Percentiles rank a stretch among this genome's conserved stretches.
Evolutionary conservation across 352 stramenopile species (phyloP).

Genomic region (Halophytophthora batemanensis): DNA sequence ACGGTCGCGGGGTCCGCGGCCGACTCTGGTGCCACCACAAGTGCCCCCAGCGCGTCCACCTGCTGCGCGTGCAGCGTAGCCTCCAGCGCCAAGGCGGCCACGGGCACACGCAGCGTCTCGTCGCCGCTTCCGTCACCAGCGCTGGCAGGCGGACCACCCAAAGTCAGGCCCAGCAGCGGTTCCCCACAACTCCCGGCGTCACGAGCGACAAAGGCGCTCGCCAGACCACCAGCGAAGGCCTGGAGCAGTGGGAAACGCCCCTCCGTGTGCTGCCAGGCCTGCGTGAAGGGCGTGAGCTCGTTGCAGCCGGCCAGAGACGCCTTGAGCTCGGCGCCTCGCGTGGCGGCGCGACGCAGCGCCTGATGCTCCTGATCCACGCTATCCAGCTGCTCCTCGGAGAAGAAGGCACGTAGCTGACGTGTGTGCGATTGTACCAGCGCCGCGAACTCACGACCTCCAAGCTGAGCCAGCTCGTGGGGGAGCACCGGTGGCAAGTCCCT

Average conservation of each 20-base stretch:
- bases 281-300: conserved; percentile 34
- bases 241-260: conserved; percentile 48
- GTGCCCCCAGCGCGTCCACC: conserved; percentile 4
- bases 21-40: not conserved
- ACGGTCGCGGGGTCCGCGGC: too few relatives aligned
- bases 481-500: conserved; percentile 33
- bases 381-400: conserved; percentile 30
- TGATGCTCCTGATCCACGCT: conserved; percentile 34
- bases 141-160: too few relatives aligned
- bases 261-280: conserved; percentile 32
- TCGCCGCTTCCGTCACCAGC: not conserved
- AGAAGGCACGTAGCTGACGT: conserved; percentile 20
- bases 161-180: not conserved
- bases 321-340: conserved; percentile 18
- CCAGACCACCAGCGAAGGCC: conserved; percentile 54
- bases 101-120: not conserved
- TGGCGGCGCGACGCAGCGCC: conserved; percentile 17
- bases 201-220: conserved; percentile 33
- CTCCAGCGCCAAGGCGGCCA: conserved; percentile 9
- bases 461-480: conserved; percentile 44
- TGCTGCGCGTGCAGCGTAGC: conserved; percentile 8
- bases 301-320: conserved; percentile 19
- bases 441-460: conserved; percentile 47
- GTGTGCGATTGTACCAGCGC: conserved; percentile 34
- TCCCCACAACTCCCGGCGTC: not conserved